phyloP scores from a whole-genome alignment of 1,284 basidiomycete species.

The Malassezia dermatis region DNA sequence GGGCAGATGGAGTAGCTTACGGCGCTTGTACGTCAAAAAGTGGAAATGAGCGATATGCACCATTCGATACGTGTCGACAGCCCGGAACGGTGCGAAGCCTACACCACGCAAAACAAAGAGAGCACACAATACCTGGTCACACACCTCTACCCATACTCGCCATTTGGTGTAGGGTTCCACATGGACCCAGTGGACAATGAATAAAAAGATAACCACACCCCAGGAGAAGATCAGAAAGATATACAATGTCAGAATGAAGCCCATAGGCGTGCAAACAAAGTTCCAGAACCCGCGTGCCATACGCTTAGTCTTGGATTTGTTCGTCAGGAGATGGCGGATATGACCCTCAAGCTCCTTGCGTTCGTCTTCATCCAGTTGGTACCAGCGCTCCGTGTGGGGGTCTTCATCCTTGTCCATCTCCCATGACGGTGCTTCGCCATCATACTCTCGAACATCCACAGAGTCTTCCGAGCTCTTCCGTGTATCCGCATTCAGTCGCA shows the following conservation, averaged over 20 bases:
- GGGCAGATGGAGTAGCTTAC: conserved; percentile 28
- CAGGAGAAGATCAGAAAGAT: conserved; percentile 36
- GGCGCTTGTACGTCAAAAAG: conserved; percentile 33
- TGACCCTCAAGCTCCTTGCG: conserved; percentile 58
- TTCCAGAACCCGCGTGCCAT: conserved; percentile 30
- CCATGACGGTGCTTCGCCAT: background rate
- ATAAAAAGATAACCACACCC: conserved; percentile 41
- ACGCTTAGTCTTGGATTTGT: conserved; percentile 54
- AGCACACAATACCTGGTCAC: conserved; percentile 44
- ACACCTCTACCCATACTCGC: conserved; percentile 44
- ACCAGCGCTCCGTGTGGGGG: conserved; percentile 35
- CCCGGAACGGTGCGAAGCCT: conserved; percentile 42
- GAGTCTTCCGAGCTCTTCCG: background rate
- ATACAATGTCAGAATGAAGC: conserved; percentile 41
- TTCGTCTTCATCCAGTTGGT: conserved; percentile 40
- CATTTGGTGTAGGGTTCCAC: conserved; percentile 19
- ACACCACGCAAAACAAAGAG: conserved; percentile 41
- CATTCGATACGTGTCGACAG: conserved; percentile 45
- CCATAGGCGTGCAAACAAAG: conserved; percentile 39
- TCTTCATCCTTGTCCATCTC: conserved; percentile 23
- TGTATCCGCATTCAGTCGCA: background rate
- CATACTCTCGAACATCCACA: background rate
- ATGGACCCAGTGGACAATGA: conserved; percentile 36
- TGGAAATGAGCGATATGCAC: conserved; percentile 43
- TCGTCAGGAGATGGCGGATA: conserved; percentile 64